These are phyloP conservation scores for Talaromyces sp. DNA, from an alignment of 2,329 filamentous ascomycete species.

Conservation along the genomic window DNA sequence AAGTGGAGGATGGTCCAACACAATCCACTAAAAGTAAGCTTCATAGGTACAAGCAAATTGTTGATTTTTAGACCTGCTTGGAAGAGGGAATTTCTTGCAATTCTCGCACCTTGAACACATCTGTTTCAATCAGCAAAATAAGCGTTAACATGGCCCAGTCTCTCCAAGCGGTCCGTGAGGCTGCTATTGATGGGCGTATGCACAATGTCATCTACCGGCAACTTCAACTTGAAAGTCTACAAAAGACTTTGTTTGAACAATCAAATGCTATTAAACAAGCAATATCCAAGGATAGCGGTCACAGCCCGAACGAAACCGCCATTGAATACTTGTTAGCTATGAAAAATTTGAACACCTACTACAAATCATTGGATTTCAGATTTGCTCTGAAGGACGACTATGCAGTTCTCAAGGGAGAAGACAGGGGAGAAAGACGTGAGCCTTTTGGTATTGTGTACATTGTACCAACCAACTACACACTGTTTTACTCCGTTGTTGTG, in stretches of 20 bases:
- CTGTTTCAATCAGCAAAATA: not conserved
- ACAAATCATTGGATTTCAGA: conserved; percentile 4
- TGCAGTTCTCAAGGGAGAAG: not conserved
- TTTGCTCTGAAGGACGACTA: conserved; percentile 4
- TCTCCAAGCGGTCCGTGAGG: conserved; percentile 7
- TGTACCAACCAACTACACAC: conserved; percentile 42
- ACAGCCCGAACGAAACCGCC: not conserved
- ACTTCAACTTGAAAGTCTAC: conserved; percentile 8
- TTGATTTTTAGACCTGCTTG: not conserved
- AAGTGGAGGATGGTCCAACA: not conserved
- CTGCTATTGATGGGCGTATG: conserved; percentile 7
- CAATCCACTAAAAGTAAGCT: not conserved
- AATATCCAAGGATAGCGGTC: not conserved
- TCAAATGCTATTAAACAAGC: conserved; percentile 1
- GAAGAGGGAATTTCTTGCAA: not conserved
- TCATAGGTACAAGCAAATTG: not conserved
- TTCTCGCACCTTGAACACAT: not conserved
- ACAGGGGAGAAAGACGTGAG: not conserved
- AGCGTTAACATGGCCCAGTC: conserved; percentile 1
- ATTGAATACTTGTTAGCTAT: conserved; percentile 8
- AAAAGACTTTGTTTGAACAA: conserved; percentile 2
- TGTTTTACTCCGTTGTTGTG: conserved; percentile 42
- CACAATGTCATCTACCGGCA: conserved; percentile 8
- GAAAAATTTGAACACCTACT: not conserved
- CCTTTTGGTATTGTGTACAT: conserved; percentile 37